Evolutionary conservation across 2,329 filamentous ascomycete species (phyloP).

Genomic region (Aspergillus neoniger): DNA sequence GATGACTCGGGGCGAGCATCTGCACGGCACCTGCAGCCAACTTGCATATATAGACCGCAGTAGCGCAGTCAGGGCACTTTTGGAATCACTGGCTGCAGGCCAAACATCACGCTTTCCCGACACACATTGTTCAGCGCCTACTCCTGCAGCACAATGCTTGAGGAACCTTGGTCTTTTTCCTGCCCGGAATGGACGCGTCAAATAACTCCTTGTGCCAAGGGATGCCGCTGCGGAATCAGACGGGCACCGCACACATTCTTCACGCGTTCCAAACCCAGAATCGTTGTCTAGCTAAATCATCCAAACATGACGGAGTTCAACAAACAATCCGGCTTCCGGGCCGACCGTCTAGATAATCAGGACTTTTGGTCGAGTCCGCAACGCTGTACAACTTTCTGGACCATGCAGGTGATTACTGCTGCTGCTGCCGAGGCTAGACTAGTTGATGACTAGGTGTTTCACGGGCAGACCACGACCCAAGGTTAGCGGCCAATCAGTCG

Average conservation of each 20-base stretch:
- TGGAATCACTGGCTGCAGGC: neutral
- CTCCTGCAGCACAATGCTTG: too few relatives aligned
- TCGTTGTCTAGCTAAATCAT: too few relatives aligned
- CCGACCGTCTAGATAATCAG: neutral
- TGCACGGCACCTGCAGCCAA: conserved; percentile 2
- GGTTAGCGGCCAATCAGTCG: conserved; percentile 2
- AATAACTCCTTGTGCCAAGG: conserved; percentile 2
- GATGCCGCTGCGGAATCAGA: neutral
- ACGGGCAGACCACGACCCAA: neutral
- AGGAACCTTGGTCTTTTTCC: too few relatives aligned
- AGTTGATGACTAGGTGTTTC: neutral
- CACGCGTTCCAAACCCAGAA: too few relatives aligned
- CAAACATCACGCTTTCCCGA: neutral
- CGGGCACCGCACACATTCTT: neutral
- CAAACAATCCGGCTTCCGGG: neutral
- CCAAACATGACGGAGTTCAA: neutral
- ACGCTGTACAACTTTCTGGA: too few relatives aligned
- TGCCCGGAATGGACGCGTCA: conserved; percentile 7
- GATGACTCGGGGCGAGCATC: neutral
- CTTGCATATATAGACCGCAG: conserved; percentile 1
- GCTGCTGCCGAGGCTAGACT: neutral
- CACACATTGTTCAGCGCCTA: neutral
- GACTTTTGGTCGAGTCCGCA: too few relatives aligned
- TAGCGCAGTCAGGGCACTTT: neutral
- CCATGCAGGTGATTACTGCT: too few relatives aligned